Conservation (phyloP, 768 basidiomycete genomes). For the Collybia nuda region DNA sequence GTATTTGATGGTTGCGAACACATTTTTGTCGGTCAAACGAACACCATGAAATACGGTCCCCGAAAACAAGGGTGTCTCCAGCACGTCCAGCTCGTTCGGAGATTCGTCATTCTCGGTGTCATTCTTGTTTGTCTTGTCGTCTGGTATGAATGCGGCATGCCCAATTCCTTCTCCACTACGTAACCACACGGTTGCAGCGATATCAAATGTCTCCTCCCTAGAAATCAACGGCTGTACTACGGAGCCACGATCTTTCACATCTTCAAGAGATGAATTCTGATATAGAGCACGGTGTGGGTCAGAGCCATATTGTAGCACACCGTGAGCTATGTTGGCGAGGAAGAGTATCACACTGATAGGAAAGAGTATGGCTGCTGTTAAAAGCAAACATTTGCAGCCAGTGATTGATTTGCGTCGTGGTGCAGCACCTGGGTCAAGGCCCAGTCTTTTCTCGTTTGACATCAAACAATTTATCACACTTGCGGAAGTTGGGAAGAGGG, state of each 20-base stretch:
- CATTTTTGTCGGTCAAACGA: conserved; percentile 21
- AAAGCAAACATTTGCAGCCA: conserved; percentile 10
- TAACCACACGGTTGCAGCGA: conserved; percentile 19
- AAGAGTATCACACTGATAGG: conserved; percentile 5
- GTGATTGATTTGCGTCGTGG: conserved; percentile 7
- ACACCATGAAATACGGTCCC: conserved; percentile 28
- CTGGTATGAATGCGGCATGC: not conserved
- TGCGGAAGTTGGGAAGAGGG: too few species aligned
- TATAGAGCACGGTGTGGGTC: conserved; percentile 11
- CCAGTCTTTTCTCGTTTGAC: not conserved
- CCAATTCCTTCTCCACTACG: conserved; percentile 1
- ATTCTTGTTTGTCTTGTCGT: conserved; percentile 1
- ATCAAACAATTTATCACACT: too few species aligned
- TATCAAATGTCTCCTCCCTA: conserved; percentile 16
- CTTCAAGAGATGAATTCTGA: conserved; percentile 4
- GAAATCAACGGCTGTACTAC: conserved; percentile 15
- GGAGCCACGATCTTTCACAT: conserved; percentile 2
- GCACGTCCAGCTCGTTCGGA: not conserved
- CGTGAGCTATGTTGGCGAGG: not conserved
- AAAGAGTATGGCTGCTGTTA: not conserved
- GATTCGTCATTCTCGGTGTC: conserved; percentile 10
- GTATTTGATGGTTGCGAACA: conserved; percentile 21
- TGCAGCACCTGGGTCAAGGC: conserved; percentile 1
- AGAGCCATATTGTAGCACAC: not conserved
- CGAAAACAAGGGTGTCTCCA: conserved; percentile 17